Percentiles rank a stretch among this genome's conserved stretches.
phyloP scores from a whole-genome alignment of 352 stramenopile species.

The Thalassiosira ordinaria region DNA sequence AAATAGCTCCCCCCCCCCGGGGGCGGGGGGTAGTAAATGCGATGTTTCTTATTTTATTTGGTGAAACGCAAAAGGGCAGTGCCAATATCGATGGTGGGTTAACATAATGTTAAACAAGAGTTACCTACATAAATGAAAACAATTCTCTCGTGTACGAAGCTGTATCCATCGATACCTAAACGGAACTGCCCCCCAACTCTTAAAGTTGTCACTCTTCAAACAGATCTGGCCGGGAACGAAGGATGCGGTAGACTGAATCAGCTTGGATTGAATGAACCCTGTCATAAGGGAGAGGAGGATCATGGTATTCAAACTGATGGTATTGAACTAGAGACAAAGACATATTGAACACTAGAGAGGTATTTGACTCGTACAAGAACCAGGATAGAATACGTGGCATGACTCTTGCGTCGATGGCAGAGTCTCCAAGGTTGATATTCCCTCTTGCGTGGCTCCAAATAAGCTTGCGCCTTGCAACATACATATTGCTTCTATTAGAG shows the following conservation, averaged over 20 bases:
- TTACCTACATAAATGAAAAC: too few species aligned
- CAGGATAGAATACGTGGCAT: constrained; percentile 8
- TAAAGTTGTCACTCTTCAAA: not conserved
- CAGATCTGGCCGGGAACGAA: not conserved
- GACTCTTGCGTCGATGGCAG: not conserved
- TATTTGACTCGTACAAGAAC: too few species aligned
- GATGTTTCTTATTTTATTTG: too few species aligned
- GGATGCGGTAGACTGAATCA: constrained; percentile 22
- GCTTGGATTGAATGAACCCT: not conserved
- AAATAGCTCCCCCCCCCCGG: too few species aligned
- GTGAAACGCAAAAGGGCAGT: too few species aligned
- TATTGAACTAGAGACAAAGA: not conserved
- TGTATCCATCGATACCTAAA: too few species aligned
- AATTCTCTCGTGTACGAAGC: too few species aligned
- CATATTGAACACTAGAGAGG: too few species aligned
- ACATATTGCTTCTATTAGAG: not conserved
- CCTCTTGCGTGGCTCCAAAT: constrained; percentile 13
- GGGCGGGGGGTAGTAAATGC: too few species aligned
- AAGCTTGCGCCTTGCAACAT: constrained; percentile 1
- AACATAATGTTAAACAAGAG: too few species aligned
- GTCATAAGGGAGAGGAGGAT: not conserved
- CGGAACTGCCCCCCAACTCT: too few species aligned
- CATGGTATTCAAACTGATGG: not conserved
- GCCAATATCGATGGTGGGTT: too few species aligned
- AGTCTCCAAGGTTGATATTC: constrained; percentile 18